Percentiles rank a stretch among this genome's conserved stretches.
These are phyloP conservation scores for Graphilbum sp. DNA, from an alignment of 2,329 filamentous ascomycete genomes.

Conservation along the genomic window DNA sequence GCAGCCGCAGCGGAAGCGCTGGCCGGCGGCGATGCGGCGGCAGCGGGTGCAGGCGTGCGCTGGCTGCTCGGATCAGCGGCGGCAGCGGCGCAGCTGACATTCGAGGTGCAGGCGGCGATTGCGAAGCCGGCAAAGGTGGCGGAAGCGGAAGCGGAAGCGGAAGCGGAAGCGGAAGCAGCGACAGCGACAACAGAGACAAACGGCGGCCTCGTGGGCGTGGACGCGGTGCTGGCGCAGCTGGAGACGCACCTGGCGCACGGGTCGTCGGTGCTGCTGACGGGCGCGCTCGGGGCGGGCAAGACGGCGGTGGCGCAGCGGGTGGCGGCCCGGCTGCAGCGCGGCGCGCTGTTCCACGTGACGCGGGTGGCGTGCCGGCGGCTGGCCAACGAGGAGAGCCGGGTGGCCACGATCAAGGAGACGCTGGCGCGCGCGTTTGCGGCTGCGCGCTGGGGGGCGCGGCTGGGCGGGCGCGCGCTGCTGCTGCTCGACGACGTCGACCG, in stretches of 20 bases:
- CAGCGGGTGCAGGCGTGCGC: too few relatives aligned
- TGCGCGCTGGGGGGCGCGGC: constrained; percentile 78
- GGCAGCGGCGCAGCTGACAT: constrained; percentile 52
- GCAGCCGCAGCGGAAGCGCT: not conserved
- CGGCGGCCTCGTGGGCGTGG: constrained; percentile 67
- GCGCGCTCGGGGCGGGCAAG: constrained; percentile 81
- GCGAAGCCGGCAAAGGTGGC: constrained; percentile 42
- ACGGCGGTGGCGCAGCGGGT: constrained; percentile 63
- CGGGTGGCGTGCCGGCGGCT: constrained; percentile 80
- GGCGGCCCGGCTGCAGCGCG: constrained; percentile 53
- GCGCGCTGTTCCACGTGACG: constrained; percentile 62
- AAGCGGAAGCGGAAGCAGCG: constrained; percentile 25
- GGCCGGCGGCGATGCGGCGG: too few relatives aligned
- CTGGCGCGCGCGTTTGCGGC: constrained; percentile 71
- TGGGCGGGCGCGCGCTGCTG: constrained; percentile 70
- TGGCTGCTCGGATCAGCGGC: too few relatives aligned
- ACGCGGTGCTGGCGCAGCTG: constrained; percentile 55
- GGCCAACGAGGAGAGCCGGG: constrained; percentile 77
- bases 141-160: constrained; percentile 7
- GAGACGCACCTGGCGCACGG: constrained; percentile 63
- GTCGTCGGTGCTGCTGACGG: constrained; percentile 80
- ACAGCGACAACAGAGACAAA: too few relatives aligned
- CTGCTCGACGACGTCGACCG: constrained; percentile 88
- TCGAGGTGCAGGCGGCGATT: constrained; percentile 65
- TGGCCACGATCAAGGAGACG: constrained; percentile 82